phyloP scores from a whole-genome alignment of 169 alveolate genomes.

The Theileria annulata region DNA sequence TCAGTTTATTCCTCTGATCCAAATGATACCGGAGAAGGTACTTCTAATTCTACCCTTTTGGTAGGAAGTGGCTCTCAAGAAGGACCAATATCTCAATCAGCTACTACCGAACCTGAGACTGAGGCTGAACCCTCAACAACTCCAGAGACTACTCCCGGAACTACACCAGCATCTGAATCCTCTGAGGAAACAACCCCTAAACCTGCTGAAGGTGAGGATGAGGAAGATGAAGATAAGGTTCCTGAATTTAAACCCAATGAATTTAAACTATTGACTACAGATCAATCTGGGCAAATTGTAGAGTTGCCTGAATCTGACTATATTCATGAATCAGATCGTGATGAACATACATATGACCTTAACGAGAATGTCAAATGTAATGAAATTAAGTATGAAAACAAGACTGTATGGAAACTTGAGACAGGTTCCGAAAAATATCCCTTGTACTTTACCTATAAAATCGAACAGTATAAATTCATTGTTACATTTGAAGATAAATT shows the following conservation, averaged over 20 bases:
- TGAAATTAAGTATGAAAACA: background rate
- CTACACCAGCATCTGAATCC: no score
- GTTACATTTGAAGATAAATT: background rate
- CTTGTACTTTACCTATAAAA: background rate
- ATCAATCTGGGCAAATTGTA: no score
- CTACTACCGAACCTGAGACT: no score
- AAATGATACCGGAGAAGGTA: background rate
- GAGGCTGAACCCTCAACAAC: no score
- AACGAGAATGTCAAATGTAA: background rate
- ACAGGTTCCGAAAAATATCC: background rate
- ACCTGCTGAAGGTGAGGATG: no score
- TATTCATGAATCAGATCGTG: no score
- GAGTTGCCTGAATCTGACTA: no score
- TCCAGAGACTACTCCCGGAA: no score
- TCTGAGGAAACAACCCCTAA: no score
- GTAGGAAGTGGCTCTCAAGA: background rate
- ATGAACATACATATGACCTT: background rate
- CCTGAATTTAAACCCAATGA: no score
- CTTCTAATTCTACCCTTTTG: background rate
- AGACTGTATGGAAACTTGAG: background rate
- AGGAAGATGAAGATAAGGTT: no score
- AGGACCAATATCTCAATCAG: background rate
- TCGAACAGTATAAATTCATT: background rate
- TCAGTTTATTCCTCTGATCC: background rate
- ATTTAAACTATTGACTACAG: no score